Evolutionary conservation across 495 filamentous ascomycete genomes (phyloP).

Genomic region (Talaromyces thailandensis): DNA sequence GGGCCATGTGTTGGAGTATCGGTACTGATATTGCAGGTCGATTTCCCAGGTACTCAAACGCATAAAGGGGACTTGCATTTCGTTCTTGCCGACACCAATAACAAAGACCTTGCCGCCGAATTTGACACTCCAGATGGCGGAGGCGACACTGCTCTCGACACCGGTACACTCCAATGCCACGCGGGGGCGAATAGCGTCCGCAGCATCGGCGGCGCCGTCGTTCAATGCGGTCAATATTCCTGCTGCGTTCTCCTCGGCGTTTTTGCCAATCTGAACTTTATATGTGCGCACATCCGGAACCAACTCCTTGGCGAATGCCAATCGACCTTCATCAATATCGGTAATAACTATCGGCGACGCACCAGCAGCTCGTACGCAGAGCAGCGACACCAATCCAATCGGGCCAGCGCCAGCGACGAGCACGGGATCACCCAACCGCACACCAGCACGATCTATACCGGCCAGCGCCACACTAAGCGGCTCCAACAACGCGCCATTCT

Average conservation of each 20-base stretch:
- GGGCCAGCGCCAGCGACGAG: constrained; percentile 85
- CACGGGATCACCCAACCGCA: constrained; percentile 74
- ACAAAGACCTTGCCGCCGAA: constrained; percentile 93
- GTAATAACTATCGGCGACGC: constrained; percentile 84
- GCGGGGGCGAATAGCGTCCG: constrained; percentile 65
- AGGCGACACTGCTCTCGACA: constrained; percentile 77
- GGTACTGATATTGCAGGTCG: constrained; percentile 91
- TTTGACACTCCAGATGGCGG: constrained; percentile 80
- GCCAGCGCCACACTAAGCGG: constrained; percentile 80
- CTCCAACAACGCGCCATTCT: constrained; percentile 80
- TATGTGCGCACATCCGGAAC: constrained; percentile 66
- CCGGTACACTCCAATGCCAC: constrained; percentile 84
- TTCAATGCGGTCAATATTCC: constrained; percentile 49
- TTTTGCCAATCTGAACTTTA: constrained; percentile 57
- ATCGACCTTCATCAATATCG: constrained; percentile 78
- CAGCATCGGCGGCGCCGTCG: constrained; percentile 33
- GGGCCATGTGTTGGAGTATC: constrained; percentile 93
- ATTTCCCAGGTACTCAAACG: constrained; percentile 80
- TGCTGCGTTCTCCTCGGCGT: constrained; percentile 61
- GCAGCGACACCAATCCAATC: constrained; percentile 77
- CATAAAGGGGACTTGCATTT: constrained; percentile 94
- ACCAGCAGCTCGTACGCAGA: constrained; percentile 75
- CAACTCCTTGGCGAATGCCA: constrained; percentile 73
- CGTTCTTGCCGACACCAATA: constrained; percentile 86
- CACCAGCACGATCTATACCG: constrained; percentile 66